These are phyloP conservation scores for Metschnikowia lochheadii DNA, from an alignment of 805 yeast species.

Conservation along the genomic window DNA sequence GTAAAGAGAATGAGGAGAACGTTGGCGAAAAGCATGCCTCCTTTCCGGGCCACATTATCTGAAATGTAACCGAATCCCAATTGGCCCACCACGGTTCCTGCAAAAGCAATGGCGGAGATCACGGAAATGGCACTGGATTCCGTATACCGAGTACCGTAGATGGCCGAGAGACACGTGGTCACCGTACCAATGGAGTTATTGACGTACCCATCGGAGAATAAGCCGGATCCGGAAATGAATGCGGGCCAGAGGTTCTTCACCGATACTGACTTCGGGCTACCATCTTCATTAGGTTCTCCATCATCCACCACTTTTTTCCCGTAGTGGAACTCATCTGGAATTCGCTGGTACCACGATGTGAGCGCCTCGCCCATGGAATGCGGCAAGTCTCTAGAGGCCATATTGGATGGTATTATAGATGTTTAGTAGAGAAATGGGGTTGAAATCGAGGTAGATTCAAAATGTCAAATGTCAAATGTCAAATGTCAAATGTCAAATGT, in stretches of 20 bases:
- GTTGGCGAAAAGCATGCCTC: constrained; percentile 80
- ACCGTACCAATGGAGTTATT: constrained; percentile 82
- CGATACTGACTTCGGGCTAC: constrained; percentile 15
- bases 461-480: too few species aligned
- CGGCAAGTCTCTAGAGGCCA: constrained; percentile 21
- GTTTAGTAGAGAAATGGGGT: too few species aligned
- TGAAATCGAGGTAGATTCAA: too few species aligned
- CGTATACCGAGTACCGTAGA: constrained; percentile 64
- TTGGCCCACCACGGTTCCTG: constrained; percentile 87
- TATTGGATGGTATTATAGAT: neutral
- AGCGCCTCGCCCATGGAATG: constrained; percentile 13
- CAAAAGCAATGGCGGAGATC: constrained; percentile 85
- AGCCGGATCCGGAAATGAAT: constrained; percentile 74
- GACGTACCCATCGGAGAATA: constrained; percentile 90
- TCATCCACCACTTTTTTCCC: constrained; percentile 8
- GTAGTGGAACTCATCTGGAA: constrained; percentile 13
- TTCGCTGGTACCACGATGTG: constrained; percentile 12
- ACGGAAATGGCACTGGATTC: constrained; percentile 69
- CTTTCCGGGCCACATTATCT: constrained; percentile 75
- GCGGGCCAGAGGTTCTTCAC: constrained; percentile 30
- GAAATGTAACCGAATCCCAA: constrained; percentile 74
- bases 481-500: too few species aligned
- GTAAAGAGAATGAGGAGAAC: constrained; percentile 72
- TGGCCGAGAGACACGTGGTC: constrained; percentile 57
- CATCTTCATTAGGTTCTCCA: constrained; percentile 11